Evolutionary conservation across 768 basidiomycete genomes (phyloP), one percentile per base, ranked within the genome.

Genomic region (Leccinum barrowsii): DNA sequence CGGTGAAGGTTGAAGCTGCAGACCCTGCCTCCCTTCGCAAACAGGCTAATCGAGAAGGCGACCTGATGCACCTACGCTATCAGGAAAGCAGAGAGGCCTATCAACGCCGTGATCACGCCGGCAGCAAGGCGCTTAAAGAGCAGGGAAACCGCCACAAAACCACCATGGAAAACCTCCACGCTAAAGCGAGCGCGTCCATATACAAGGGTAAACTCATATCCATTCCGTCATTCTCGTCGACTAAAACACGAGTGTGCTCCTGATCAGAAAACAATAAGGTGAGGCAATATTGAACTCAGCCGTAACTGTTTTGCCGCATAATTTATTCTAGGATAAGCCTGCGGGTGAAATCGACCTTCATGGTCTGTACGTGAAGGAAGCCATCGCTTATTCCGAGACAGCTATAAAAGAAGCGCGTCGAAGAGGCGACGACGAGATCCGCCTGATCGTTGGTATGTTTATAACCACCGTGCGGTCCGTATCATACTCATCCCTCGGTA

Each of bases 301-400:
- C 8, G 21, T 2, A 24, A 22, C 44, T 15, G 50, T 22, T 50
- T 54, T 46, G 55, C 35, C 59, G 32, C 35, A 66, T 2, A n/a
- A 3, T 24, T 40, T 40, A 11, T 11, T 19, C 5, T 64, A 87
- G 83, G 82, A 88, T 60, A 87, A 82, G 49, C 71, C 79, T 55
- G 77, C 80, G 2, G 85, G 85, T 2, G 87, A 93, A 71, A 77
- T 97, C 50, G 96, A 98, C 73, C 76, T 98, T 44, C 95, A 98
- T 70, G 93, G 93, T 7, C 78, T 98, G 4, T 94, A 89, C 71
- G 94, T 96, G 58, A 92, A 92, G 67, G 96, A 98, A 74, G 92
- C 94, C 13, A 85, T 96, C 54, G 71, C 80, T 42, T 81, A 81
- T 58, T 85, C 89, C 0, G 89, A 97, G 66, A 64, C 72, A 17